Evolutionary conservation across 306 rosid species (phyloP).

Genomic region (Elaeagnus macrophylla): DNA sequence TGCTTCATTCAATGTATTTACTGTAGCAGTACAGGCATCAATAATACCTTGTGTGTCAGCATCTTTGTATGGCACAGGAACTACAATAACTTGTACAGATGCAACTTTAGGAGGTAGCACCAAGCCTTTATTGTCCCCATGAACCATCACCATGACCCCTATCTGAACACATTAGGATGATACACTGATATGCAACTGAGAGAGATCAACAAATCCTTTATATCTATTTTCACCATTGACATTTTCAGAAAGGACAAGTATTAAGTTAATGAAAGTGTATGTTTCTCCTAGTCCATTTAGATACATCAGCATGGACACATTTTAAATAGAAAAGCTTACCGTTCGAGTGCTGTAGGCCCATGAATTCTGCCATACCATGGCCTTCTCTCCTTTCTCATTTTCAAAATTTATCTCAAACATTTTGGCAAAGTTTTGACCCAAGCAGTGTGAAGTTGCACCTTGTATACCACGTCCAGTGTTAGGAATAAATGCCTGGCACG

Average conservation of each 20-base stretch:
- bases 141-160: constrained; percentile 92
- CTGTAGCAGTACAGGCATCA: constrained; percentile 53
- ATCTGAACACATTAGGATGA: constrained; percentile 33
- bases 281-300: neutral
- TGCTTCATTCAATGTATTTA: constrained; percentile 40
- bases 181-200: no score
- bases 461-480: constrained; percentile 81
- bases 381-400: constrained; percentile 76
- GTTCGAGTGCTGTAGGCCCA: constrained; percentile 93
- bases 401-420: constrained; percentile 84
- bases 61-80: constrained; percentile 84
- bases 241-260: neutral
- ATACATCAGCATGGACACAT: neutral
- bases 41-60: constrained; percentile 58
- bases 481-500: constrained; percentile 64
- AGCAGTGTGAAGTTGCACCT: constrained; percentile 87
- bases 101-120: constrained; percentile 87
- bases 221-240: no score
- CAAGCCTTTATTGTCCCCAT: constrained; percentile 79
- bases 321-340: constrained; percentile 28
- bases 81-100: constrained; percentile 64
- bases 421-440: constrained; percentile 86
- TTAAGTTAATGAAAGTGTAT: neutral
- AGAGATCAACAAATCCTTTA: no score
- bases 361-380: constrained; percentile 83